Base-by-base conservation (phyloP, 805 yeast genomes). In the Tanozyma kutaoensis region DNA sequence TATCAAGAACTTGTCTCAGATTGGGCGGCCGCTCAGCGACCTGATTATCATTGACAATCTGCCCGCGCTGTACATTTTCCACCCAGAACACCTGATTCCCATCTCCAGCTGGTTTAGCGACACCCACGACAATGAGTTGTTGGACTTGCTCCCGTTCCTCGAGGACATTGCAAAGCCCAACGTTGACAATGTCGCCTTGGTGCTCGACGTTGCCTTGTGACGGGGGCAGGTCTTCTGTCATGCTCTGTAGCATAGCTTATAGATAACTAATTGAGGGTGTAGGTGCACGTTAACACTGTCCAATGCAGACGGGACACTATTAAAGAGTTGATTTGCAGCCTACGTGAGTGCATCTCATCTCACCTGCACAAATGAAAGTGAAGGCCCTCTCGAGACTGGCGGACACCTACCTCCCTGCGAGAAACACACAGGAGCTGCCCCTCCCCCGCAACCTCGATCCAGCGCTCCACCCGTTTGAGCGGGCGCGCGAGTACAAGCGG, bases 61-160 rank as follows among this genome's bases (percentile, higher is more conserved):
- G 3, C 97, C 99, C 1, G 95, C 97, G 3, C 82, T 95, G n/a
- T 91, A 91, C 53, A 76, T 88, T 30, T 81, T 91, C 63, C 97
- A 91, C 48, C 99, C 98, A 13, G 93, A 84, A 51, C 95, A 91
- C 57, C 93, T 97, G 7, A 78, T 91, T 16, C 99, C 99, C 14
- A 81, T 91, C 16, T 81, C 95, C 38, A 76, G 91, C 50, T 91
- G 99, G 99, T 91, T 91, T 62, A 81, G 95, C 39, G 99, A 91
- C 55, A 74, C 91, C 16, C 98, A 91, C 51, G 99, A 91, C 52
- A 86, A 86, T 49, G 99, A 91, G 62, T 64, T 91, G 42, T 53
- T 81, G 35, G 99, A 91, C 53, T 71, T 91, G 52, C 58, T 91
- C 29, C 98, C 97, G 10, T 73, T 91, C 33, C 62, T 91, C 39